These are phyloP conservation scores for Musa acuminata DNA, from an alignment of 176 grass and related monocot species.

Conservation along the genomic window DNA sequence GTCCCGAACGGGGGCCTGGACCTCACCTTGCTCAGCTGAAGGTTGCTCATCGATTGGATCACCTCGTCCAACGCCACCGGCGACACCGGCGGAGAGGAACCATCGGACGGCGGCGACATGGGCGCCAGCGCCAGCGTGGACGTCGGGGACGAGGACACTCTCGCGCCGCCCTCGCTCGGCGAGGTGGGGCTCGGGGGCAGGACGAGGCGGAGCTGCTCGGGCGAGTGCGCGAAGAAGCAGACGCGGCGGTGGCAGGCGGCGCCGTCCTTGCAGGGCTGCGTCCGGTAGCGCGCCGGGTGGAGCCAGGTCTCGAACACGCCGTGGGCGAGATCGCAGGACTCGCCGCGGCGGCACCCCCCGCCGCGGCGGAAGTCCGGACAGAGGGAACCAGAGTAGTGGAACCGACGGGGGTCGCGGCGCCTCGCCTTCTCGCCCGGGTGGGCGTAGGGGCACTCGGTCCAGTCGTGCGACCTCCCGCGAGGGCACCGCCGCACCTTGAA, in stretches of 20 bases:
- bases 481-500: slow-evolving; percentile 57
- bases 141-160: not conserved
- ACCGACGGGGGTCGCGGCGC: slow-evolving; percentile 38
- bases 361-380: slow-evolving; percentile 33
- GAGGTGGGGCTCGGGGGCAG: not conserved
- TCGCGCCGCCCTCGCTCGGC: not conserved
- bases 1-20: not conserved
- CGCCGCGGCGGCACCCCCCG: slow-evolving; percentile 2
- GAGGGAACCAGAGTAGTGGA: slow-evolving; percentile 17
- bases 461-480: slow-evolving; percentile 24
- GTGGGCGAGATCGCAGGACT: slow-evolving; percentile 3
- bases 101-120: not conserved
- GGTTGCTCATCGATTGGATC: not conserved
- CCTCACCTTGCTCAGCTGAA: not conserved
- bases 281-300: slow-evolving; percentile 13
- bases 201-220: slow-evolving; percentile 1
- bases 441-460: slow-evolving; percentile 45
- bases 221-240: slow-evolving; percentile 15
- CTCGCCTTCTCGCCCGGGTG: slow-evolving; percentile 46
- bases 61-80: not conserved
- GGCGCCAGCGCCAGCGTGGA: not conserved
- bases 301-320: slow-evolving; percentile 21
- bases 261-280: slow-evolving; percentile 17
- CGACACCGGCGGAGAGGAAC: slow-evolving; percentile 1
- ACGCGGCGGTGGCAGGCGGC: slow-evolving; percentile 7